Conservation (phyloP, 208 protist species). For the Naegleria fowleri region DNA sequence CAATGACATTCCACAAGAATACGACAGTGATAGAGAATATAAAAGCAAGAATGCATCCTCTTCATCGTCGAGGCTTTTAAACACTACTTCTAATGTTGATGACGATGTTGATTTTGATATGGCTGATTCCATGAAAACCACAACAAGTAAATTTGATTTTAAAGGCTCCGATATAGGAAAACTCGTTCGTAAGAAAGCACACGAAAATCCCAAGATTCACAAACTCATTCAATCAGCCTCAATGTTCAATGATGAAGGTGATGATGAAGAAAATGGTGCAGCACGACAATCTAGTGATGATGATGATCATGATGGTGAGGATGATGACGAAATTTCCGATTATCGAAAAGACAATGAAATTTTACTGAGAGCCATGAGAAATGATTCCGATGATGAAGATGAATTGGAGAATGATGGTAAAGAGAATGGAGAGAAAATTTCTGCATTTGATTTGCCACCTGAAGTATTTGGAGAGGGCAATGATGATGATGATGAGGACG, state of each 20-base stretch:
- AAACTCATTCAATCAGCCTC: background rate
- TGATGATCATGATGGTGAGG: background rate
- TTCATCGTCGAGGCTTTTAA: background rate
- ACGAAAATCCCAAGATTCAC: background rate
- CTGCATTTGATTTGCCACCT: background rate
- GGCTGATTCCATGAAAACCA: background rate
- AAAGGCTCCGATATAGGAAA: background rate
- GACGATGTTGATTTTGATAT: background rate
- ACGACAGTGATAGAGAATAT: background rate
- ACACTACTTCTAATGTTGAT: background rate
- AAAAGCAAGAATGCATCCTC: background rate
- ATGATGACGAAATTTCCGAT: background rate
- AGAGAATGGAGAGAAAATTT: background rate
- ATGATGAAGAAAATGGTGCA: background rate
- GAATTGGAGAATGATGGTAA: background rate
- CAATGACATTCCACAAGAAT: background rate
- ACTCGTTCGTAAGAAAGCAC: background rate
- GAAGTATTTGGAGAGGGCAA: background rate
- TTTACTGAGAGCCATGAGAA: background rate
- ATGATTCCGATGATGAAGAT: background rate
- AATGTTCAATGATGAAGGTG: background rate
- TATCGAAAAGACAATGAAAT: background rate
- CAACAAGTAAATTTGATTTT: background rate
- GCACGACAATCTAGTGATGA: background rate
- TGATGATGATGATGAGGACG: background rate